A percentile compares a stretch with the other conserved stretches of the same genome.
phyloP scores from a whole-genome alignment of 2,329 filamentous ascomycete species.

The Xylariales sp. region DNA sequence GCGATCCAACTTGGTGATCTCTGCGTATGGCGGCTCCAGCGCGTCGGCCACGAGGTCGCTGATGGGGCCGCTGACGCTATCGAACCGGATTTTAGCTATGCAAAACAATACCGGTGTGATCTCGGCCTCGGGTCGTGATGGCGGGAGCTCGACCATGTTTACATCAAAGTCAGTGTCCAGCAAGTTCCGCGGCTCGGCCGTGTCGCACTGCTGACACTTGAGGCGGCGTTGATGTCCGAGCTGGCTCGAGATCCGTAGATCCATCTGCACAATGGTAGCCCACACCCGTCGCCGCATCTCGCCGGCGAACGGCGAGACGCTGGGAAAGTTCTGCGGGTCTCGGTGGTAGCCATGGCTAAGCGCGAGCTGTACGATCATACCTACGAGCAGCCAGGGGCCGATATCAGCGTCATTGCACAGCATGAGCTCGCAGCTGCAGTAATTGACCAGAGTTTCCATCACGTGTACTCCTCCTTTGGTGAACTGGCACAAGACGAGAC shows the following conservation, averaged over 20 bases:
- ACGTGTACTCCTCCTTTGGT: neutral
- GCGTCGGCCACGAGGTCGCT: neutral
- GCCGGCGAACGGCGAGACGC: neutral
- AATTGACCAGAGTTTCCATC: neutral
- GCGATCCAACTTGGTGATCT: too few species aligned
- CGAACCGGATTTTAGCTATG: neutral
- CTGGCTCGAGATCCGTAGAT: neutral
- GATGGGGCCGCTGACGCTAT: neutral
- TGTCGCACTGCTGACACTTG: neutral
- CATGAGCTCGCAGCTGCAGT: neutral
- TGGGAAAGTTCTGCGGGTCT: neutral
- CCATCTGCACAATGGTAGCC: neutral
- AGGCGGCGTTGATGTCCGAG: neutral
- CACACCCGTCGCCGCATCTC: neutral
- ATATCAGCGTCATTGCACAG: neutral
- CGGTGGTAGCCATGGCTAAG: neutral
- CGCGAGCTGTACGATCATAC: neutral
- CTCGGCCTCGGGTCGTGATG: neutral
- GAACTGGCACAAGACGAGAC: neutral
- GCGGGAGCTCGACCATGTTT: neutral
- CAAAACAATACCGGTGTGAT: neutral
- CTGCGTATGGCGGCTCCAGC: neutral
- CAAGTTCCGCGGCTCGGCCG: neutral
- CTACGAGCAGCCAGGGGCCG: neutral
- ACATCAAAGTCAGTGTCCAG: neutral